Conservation (phyloP, 106 monocot genomes). For the Dioscorea alata region DNA sequence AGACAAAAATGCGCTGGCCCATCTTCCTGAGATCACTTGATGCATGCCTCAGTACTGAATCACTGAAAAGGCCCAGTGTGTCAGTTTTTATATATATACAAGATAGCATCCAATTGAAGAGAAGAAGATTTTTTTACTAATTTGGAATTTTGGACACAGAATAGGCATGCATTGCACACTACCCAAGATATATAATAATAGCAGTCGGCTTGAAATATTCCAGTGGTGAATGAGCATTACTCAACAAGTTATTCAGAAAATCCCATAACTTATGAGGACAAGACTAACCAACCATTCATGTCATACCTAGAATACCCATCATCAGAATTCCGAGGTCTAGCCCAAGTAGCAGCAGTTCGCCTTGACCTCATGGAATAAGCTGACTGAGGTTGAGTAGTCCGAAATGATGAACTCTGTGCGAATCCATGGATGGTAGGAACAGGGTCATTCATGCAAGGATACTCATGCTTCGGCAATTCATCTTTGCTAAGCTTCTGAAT, state of each 20-base stretch:
- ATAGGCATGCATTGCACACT: no score
- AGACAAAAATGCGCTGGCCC: slow-evolving; percentile 70
- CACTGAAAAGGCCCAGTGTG: slow-evolving; percentile 25
- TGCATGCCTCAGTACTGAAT: slow-evolving; percentile 45
- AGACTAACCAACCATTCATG: neutral
- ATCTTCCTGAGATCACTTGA: slow-evolving; percentile 63
- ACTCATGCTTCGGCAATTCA: slow-evolving; percentile 28
- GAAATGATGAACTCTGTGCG: neutral
- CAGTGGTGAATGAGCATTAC: no score
- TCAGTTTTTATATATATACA: neutral
- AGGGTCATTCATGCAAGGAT: slow-evolving; percentile 37
- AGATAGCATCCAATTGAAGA: no score
- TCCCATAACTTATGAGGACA: neutral
- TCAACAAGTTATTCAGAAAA: no score
- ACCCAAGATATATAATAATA: no score
- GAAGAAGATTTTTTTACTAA: no score
- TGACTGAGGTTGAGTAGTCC: slow-evolving; percentile 12
- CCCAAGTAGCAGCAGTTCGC: slow-evolving; percentile 52
- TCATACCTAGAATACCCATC: slow-evolving; percentile 54
- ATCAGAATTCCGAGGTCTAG: slow-evolving; percentile 46
- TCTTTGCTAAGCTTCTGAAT: slow-evolving; percentile 38
- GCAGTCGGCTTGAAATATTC: no score
- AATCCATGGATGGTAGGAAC: slow-evolving; percentile 8
- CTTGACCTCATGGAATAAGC: slow-evolving; percentile 40
- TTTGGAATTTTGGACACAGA: no score